A percentile compares a stretch with the other conserved stretches of the same genome.
phyloP scores from a whole-genome alignment of 140 eudicot genomes.

The Stevia rebaudiana region DNA sequence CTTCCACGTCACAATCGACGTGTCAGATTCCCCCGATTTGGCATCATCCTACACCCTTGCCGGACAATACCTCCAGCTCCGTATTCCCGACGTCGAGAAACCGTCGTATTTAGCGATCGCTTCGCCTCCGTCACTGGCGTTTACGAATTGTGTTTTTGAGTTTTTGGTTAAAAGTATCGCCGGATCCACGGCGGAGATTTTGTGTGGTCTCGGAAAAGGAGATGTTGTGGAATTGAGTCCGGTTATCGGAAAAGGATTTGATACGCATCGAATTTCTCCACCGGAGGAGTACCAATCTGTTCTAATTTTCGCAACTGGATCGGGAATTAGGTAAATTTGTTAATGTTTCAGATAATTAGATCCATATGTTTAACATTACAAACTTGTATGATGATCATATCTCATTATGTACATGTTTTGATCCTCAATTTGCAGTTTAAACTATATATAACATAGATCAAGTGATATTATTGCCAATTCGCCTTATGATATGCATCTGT shows the following conservation, averaged over 20 bases:
- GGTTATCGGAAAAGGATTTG: conserved; percentile 82
- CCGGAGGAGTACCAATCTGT: conserved; percentile 57
- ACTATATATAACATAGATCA: neutral
- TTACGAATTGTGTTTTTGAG: conserved; percentile 56
- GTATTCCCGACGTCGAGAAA: conserved; percentile 51
- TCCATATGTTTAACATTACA: neutral
- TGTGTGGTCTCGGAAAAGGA: conserved; percentile 69
- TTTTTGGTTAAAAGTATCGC: conserved; percentile 67
- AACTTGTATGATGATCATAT: neutral
- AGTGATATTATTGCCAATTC: neutral
- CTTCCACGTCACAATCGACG: conserved; percentile 74
- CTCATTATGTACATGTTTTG: neutral
- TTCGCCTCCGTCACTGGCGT: conserved; percentile 67
- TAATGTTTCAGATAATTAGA: neutral
- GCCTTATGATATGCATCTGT: neutral
- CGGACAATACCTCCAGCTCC: conserved; percentile 90
- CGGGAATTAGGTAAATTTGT: conserved; percentile 72
- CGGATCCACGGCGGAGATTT: conserved; percentile 88
- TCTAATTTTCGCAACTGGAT: conserved; percentile 84
- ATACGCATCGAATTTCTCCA: conserved; percentile 46
- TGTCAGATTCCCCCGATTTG: conserved; percentile 58
- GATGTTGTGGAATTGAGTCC: conserved; percentile 73
- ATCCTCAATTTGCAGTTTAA: neutral
- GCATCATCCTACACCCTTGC: conserved; percentile 58
- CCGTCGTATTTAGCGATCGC: conserved; percentile 86